Conservation (phyloP, 2,329 filamentous ascomycete genomes). For the Fusarium robinianum region DNA sequence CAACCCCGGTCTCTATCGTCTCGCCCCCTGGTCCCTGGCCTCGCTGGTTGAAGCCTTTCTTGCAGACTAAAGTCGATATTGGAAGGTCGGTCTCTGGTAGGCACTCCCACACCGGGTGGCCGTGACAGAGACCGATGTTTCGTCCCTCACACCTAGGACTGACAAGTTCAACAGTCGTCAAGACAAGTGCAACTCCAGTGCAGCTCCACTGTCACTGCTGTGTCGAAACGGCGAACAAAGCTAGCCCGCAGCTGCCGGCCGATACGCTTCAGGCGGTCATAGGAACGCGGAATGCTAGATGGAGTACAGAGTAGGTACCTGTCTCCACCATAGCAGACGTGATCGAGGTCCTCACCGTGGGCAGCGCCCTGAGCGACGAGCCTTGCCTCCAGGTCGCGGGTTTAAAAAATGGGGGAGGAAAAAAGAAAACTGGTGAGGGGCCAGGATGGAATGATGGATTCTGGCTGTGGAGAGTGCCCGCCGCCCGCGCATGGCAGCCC, state of each 20-base stretch:
- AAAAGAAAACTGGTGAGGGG: slow-evolving; percentile 22
- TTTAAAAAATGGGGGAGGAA: slow-evolving; percentile 20
- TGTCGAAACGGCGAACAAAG: no score
- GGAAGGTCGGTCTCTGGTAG: no score
- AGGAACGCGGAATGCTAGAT: slow-evolving; percentile 29
- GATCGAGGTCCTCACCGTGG: slow-evolving; percentile 18
- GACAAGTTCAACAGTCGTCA: no score
- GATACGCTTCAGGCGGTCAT: slow-evolving; percentile 1
- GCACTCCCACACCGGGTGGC: no score
- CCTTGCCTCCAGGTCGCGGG: slow-evolving; percentile 16
- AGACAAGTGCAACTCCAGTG: no score
- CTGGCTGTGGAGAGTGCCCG: no score
- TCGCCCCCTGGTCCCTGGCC: slow-evolving; percentile 9
- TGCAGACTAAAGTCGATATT: no score
- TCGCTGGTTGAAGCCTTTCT: slow-evolving; percentile 3
- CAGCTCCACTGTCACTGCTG: no score
- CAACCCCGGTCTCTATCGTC: slow-evolving; percentile 21
- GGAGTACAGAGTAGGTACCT: slow-evolving; percentile 9
- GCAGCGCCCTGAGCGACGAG: slow-evolving; percentile 36
- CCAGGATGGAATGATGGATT: no score
- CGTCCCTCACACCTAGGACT: no score
- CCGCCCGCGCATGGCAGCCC: no score
- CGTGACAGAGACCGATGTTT: no score
- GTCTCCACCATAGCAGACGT: slow-evolving; percentile 21
- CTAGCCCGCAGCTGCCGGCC: background rate